Conservation (phyloP, 2,329 filamentous ascomycete species). For the Triangularia verruculosa region DNA sequence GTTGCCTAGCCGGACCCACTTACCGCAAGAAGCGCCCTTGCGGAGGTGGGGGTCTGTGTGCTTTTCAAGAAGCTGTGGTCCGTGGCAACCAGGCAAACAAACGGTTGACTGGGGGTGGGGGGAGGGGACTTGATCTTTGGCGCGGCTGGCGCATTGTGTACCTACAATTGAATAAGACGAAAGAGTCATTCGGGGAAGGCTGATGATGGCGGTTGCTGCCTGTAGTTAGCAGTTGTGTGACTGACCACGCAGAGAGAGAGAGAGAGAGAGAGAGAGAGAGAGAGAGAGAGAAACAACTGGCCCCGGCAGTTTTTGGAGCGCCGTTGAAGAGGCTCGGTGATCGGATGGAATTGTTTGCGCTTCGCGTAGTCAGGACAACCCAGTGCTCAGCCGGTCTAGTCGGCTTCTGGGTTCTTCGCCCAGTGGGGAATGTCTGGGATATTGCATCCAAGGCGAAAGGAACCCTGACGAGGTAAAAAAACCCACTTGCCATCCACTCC, state of each 20-base stretch:
- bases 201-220: background rate
- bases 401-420: conserved; percentile 3
- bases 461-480: background rate
- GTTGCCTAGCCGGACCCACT: background rate
- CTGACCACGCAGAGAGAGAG: background rate
- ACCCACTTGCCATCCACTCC: background rate
- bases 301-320: background rate
- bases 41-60: background rate
- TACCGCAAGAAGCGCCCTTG: background rate
- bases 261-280: background rate
- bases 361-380: conserved; percentile 5
- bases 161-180: background rate
- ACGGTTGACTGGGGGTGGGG: background rate
- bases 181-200: background rate
- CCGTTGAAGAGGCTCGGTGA: conserved; percentile 1
- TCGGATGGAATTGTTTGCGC: background rate
- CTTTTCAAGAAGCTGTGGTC: background rate
- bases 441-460: background rate
- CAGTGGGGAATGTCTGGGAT: background rate
- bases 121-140: background rate
- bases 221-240: background rate
- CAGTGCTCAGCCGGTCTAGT: background rate
- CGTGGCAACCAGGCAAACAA: conserved; percentile 5
- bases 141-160: conserved; percentile 3
- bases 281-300: too few species aligned